Evolutionary conservation across 2,329 filamentous ascomycete species (phyloP), one percentile per base, ranked within the genome.

Genomic region (Colletotrichum lindemuthianum): DNA sequence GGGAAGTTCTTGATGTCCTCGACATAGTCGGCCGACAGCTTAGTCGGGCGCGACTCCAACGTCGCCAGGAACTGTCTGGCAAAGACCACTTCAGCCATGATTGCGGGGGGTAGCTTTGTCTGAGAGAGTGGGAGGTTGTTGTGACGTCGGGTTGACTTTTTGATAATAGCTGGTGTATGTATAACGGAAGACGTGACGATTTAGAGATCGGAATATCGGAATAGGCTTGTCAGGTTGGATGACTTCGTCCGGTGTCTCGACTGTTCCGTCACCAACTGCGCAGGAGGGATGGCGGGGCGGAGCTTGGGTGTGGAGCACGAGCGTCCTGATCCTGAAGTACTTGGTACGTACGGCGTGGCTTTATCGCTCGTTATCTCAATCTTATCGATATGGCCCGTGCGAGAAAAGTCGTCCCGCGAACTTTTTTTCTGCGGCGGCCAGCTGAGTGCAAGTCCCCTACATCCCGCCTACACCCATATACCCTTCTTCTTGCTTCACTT

Each of bases 1-100:
- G 92, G 91, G 75, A 95, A 94, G 69, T 85, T 88, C 72, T 89
- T 89, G 53, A 92, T 88, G 74, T 97, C 92, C 78, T 95, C 92
- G 77, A 96, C 89, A 87, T 97, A 91, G 77, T 98, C 93, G 69
- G 92, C 83, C n/a, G 90, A 88, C 68, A 98, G 86, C 82, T 94
- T 96, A 71, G 89, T 78, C 8, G 93, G 91, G 53, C 90, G 89
- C 66, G 88, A 86, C 78, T 97, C 93, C 67, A 98, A 87, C 24
- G 88, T 86, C 56, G 89, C 83, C 70, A 99, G 88, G 78, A 97
- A 97, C 37, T 88, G 84, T 78, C 91, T 93, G 71, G 93, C 91
- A 77, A 97, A 98, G 54, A 88, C 82, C 66, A 94, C 79, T 84
- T 97, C 94, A n/a, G 90, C 85, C 91, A 94, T 94, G 69, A 65